Evolutionary conservation across 768 basidiomycete genomes (phyloP).

Genomic region (Tylopilus balloui): DNA sequence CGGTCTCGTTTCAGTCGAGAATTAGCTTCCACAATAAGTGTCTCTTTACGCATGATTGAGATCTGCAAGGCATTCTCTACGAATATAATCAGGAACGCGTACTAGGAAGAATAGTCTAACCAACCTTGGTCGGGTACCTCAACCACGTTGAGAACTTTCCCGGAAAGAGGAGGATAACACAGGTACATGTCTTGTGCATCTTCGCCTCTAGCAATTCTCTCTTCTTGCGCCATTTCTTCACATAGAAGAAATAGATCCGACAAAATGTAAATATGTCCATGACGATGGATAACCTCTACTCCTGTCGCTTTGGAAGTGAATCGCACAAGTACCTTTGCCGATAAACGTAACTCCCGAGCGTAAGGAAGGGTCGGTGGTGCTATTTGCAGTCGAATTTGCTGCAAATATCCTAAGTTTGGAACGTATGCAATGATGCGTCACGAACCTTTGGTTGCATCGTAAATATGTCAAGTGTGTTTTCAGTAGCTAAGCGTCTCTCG

Average conservation of each 20-base stretch:
- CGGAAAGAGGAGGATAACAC: conserved; percentile 91
- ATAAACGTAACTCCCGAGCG: conserved; percentile 69
- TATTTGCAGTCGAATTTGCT: conserved; percentile 93
- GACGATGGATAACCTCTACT: conserved; percentile 64
- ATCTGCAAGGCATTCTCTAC: conserved; percentile 72
- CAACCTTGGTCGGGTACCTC: conserved; percentile 59
- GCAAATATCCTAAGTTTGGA: conserved; percentile 6
- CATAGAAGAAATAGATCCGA: conserved; percentile 92
- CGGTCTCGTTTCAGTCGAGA: conserved; percentile 55
- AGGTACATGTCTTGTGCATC: conserved; percentile 85
- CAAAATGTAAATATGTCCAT: conserved; percentile 82
- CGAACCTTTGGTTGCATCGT: conserved; percentile 88
- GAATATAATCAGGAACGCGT: conserved; percentile 12
- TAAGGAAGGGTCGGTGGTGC: conserved; percentile 74
- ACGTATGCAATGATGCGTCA: neutral
- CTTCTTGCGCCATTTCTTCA: conserved; percentile 72
- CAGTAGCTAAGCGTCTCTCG: conserved; percentile 73
- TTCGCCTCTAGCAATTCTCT: conserved; percentile 44
- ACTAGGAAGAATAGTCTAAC: conserved; percentile 20
- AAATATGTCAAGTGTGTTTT: conserved; percentile 86
- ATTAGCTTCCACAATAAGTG: conserved; percentile 59
- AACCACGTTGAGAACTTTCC: conserved; percentile 79
- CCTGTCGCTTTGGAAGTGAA: conserved; percentile 77
- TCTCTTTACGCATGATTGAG: conserved; percentile 86
- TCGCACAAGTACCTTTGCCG: conserved; percentile 65